These are phyloP conservation scores for Nicotiana attenuata DNA, from an alignment of 257 asterid species.

Conservation along the genomic window DNA sequence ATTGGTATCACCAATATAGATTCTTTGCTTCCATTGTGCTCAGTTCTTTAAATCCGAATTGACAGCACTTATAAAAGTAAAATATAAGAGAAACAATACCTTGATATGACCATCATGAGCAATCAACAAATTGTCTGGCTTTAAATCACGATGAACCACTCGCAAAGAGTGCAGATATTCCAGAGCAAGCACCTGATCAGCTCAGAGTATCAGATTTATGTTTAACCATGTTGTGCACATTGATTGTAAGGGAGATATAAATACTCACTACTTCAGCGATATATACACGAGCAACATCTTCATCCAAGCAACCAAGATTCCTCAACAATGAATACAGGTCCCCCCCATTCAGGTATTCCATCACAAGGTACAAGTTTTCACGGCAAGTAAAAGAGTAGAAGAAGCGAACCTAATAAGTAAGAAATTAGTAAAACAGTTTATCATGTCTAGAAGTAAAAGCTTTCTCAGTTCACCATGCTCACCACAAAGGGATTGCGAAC, in stretches of 20 bases:
- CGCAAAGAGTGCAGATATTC: conserved; percentile 91
- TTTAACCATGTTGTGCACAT: not conserved
- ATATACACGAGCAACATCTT: conserved; percentile 94
- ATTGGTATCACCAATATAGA: not conserved
- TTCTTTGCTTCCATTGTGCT: not conserved
- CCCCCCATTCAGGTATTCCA: conserved; percentile 99
- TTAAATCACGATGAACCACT: conserved; percentile 97
- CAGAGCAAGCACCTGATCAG: conserved; percentile 94
- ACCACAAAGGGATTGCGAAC: conserved; percentile 99
- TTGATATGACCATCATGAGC: conserved; percentile 99
- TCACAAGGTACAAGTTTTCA: conserved; percentile 93
- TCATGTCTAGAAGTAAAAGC: conserved; percentile 14
- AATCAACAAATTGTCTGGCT: conserved; percentile 97
- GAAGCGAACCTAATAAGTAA: conserved; percentile 72
- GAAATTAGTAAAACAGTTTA: conserved; percentile 21
- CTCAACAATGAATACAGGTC: conserved; percentile 95
- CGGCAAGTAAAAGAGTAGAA: conserved; percentile 99
- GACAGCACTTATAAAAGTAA: not conserved
- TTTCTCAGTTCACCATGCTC: conserved; percentile 38
- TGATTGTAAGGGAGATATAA: not conserved
- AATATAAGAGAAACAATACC: conserved; percentile 34
- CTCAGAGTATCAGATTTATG: conserved; percentile 9
- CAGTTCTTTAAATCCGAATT: not conserved
- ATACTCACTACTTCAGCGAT: conserved; percentile 96
- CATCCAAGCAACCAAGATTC: conserved; percentile 96